phyloP scores from a whole-genome alignment of 441 rosid species.

The Rhodomyrtus psidioides region DNA sequence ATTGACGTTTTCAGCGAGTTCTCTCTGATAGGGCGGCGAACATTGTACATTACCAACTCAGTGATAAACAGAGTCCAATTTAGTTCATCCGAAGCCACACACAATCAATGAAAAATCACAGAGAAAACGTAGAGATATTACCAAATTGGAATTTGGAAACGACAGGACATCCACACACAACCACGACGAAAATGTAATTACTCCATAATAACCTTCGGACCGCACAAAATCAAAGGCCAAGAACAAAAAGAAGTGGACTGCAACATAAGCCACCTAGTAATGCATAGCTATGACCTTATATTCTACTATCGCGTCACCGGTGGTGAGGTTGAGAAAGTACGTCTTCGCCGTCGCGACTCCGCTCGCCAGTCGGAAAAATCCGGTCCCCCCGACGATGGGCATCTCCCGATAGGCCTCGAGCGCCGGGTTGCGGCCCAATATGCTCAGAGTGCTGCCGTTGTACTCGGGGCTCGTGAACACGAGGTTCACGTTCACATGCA shows the following conservation, averaged over 20 bases:
- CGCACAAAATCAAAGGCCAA: neutral
- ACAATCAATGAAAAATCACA: neutral
- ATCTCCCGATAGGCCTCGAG: constrained; percentile 41
- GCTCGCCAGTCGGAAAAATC: constrained; percentile 55
- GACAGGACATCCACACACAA: neutral
- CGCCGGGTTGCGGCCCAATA: constrained; percentile 51
- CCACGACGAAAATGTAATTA: neutral
- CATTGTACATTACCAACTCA: neutral
- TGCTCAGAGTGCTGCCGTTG: constrained; percentile 59
- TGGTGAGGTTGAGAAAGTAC: constrained; percentile 25
- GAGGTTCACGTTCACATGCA: constrained; percentile 57
- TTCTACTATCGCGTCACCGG: constrained; percentile 56
- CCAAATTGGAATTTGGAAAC: neutral
- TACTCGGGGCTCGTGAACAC: constrained; percentile 41
- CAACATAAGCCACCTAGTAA: neutral
- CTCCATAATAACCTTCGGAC: neutral
- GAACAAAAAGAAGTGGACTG: neutral
- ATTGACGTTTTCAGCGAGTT: neutral
- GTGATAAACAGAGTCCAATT: neutral
- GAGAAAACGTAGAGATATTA: neutral
- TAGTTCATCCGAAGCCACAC: neutral
- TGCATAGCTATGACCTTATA: constrained; percentile 51
- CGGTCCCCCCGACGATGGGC: constrained; percentile 77
- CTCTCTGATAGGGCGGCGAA: no score
- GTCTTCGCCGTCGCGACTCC: constrained; percentile 60